phyloP scores from a whole-genome alignment of 2,329 filamentous ascomycete species.

The Beauveria medogensis region DNA sequence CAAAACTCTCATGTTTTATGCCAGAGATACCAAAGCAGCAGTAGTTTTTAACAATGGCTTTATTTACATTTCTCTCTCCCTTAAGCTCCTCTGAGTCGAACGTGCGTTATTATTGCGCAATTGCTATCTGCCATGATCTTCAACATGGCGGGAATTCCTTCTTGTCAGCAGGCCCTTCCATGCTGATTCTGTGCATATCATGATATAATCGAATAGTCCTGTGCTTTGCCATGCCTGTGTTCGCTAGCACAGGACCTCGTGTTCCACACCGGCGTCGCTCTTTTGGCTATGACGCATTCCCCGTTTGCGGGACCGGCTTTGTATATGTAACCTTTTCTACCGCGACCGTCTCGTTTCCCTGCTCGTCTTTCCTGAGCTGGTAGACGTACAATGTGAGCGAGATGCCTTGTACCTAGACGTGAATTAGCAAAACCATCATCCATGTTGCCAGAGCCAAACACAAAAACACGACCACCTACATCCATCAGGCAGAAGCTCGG shows the following conservation, averaged over 20 bases:
- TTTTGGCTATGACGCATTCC: constrained; percentile 37
- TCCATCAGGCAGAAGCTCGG: constrained; percentile 98
- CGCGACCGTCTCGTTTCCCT: constrained; percentile 69
- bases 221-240: background rate
- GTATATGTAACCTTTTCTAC: constrained; percentile 84
- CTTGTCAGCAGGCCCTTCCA: background rate
- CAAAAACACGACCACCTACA: constrained; percentile 49
- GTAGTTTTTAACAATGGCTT: constrained; percentile 14
- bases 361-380: constrained; percentile 68
- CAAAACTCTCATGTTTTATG: constrained; percentile 3
- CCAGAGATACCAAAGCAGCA: constrained; percentile 13
- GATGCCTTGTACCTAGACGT: constrained; percentile 78
- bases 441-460: background rate
- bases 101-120: background rate
- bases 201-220: constrained; percentile 5
- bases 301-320: constrained; percentile 58
- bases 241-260: background rate
- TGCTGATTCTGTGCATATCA: background rate
- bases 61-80: constrained; percentile 8
- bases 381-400: constrained; percentile 95
- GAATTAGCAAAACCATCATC: constrained; percentile 14
- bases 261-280: background rate
- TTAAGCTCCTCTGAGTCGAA: constrained; percentile 14
- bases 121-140: constrained; percentile 8
- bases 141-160: background rate